A percentile compares a stretch with the other conserved stretches of the same genome.
Conservation (phyloP, 495 filamentous ascomycete genomes). For the Penicillium fimorum region DNA sequence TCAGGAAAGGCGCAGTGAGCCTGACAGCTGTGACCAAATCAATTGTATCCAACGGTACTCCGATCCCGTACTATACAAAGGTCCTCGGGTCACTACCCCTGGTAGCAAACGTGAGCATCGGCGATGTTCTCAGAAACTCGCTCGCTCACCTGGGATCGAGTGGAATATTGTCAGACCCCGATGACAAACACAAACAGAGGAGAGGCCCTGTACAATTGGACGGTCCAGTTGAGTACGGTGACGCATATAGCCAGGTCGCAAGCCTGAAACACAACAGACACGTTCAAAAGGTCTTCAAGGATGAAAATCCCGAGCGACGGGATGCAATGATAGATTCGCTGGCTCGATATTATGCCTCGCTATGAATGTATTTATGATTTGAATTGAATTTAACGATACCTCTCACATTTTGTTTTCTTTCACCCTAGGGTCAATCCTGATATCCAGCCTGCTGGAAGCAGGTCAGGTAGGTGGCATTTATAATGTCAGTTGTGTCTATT, state of each 20-base stretch:
- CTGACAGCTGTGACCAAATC: conserved; percentile 30
- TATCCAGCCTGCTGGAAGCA: background rate
- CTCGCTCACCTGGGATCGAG: conserved; percentile 20
- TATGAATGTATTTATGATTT: background rate
- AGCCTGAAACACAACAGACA: conserved; percentile 16
- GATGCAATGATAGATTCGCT: conserved; percentile 21
- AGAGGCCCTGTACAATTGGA: background rate
- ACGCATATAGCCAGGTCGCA: conserved; percentile 1
- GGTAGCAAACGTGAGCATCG: conserved; percentile 29
- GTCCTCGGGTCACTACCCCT: conserved; percentile 33
- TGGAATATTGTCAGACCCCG: conserved; percentile 9
- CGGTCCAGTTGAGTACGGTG: conserved; percentile 9
- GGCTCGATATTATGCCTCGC: conserved; percentile 4
- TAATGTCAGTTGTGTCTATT: no score
- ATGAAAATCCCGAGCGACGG: conserved; percentile 14
- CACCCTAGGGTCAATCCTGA: background rate
- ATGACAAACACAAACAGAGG: conserved; percentile 6
- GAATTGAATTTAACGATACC: background rate
- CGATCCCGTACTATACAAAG: conserved; percentile 39
- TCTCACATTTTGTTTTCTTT: background rate
- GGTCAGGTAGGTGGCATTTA: no score
- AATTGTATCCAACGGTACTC: conserved; percentile 31
- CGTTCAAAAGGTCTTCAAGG: conserved; percentile 19
- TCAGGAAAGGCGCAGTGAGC: conserved; percentile 30
- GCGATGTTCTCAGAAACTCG: conserved; percentile 32